These are phyloP conservation scores for Globisporangium cylindrosporum DNA, from an alignment of 352 stramenopile species.

Conservation along the genomic window DNA sequence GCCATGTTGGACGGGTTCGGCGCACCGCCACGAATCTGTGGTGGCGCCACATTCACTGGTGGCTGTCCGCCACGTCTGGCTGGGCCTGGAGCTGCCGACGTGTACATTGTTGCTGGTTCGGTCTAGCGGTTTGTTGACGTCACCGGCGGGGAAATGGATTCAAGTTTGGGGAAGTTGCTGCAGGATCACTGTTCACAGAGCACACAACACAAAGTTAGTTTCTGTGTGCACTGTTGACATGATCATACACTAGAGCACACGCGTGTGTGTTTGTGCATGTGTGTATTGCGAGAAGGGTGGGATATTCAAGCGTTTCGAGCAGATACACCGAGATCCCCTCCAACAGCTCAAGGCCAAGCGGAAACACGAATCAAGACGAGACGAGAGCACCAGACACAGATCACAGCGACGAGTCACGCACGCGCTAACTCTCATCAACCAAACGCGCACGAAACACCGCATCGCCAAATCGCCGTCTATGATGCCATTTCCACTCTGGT, in stretches of 20 bases:
- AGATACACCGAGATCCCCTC: background rate
- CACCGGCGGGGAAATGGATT: background rate
- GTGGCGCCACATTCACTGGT: conserved; percentile 52
- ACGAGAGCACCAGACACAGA: background rate
- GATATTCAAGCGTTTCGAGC: too few relatives aligned
- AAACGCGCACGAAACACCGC: background rate
- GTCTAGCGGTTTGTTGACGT: background rate
- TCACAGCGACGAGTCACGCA: background rate
- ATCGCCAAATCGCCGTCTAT: background rate
- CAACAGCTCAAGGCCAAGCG: background rate
- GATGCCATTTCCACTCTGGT: background rate
- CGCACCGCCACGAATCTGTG: conserved; percentile 56
- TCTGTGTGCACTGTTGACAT: background rate
- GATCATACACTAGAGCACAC: too few relatives aligned
- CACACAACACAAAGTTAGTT: background rate
- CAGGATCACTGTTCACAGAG: conserved; percentile 9
- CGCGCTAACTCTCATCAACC: background rate
- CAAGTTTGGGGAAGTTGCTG: background rate
- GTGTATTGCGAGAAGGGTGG: background rate
- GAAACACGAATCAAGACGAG: background rate
- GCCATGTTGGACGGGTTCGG: conserved; percentile 43
- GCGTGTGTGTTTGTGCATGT: background rate
- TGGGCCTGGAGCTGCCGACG: conserved; percentile 55
- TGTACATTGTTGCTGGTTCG: conserved; percentile 50
- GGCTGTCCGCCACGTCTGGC: conserved; percentile 54